A percentile compares a stretch with the other conserved stretches of the same genome.
These are phyloP conservation scores for Nyssa sinensis DNA, from an alignment of 148 eudicot species.

Conservation along the genomic window DNA sequence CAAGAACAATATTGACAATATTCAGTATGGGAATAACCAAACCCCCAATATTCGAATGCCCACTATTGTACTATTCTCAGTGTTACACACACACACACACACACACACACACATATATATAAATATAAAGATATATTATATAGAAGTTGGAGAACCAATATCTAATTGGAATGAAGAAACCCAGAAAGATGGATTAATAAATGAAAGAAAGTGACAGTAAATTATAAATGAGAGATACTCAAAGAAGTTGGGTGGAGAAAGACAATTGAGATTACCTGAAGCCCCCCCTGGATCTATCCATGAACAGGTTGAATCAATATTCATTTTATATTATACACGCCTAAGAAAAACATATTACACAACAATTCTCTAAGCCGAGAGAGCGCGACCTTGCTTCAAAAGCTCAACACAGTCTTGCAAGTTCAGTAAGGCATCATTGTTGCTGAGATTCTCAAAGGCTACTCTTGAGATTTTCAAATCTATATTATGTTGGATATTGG, in stretches of 20 bases:
- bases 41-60: not conserved
- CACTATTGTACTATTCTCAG: not conserved
- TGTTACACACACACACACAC: not conserved
- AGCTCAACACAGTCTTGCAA: constrained; percentile 18
- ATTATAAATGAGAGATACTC: not conserved
- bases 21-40: not conserved
- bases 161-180: constrained; percentile 8
- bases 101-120: not conserved
- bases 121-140: not conserved
- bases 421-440: constrained; percentile 18
- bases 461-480: too few species aligned
- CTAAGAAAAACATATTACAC: not conserved
- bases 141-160: not conserved
- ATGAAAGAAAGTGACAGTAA: not conserved
- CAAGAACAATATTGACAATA: not conserved
- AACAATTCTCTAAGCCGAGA: not conserved
- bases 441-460: not conserved
- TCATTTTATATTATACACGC: too few species aligned
- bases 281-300: constrained; percentile 6
- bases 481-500: too few species aligned
- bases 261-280: constrained; percentile 9
- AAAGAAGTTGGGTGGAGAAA: too few species aligned
- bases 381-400: not conserved
- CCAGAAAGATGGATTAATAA: constrained; percentile 9
- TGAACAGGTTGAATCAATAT: not conserved